phyloP scores from a whole-genome alignment of 1,139 yeast genomes.

The Yamadazyma pseudoaaseri region DNA sequence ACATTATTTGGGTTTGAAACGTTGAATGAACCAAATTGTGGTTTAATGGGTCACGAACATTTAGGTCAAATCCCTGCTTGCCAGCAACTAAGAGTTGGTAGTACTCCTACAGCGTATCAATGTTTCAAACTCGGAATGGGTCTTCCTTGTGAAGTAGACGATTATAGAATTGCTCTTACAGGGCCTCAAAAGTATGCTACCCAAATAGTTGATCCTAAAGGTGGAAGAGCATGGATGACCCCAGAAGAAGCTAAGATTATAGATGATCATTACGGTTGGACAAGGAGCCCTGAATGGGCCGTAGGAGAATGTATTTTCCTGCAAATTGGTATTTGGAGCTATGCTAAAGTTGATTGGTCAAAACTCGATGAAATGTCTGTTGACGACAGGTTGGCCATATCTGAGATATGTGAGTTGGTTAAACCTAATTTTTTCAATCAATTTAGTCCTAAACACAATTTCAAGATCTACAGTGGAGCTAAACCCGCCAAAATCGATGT shows the following conservation, averaged over 20 bases:
- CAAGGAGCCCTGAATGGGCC: constrained; percentile 61
- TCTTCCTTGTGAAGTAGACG: constrained; percentile 59
- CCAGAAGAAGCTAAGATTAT: constrained; percentile 33
- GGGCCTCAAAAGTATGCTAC: constrained; percentile 72
- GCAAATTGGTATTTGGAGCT: constrained; percentile 70
- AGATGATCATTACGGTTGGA: constrained; percentile 71
- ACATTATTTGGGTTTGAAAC: constrained; percentile 77
- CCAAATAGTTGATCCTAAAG: constrained; percentile 61
- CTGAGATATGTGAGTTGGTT: constrained; percentile 25
- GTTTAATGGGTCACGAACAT: constrained; percentile 56
- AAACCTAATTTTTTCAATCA: constrained; percentile 35
- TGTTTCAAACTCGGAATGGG: constrained; percentile 72
- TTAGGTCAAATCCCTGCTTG: constrained; percentile 46
- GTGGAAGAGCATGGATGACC: constrained; percentile 66
- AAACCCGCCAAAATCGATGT: constrained; percentile 42
- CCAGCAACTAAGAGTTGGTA: constrained; percentile 61
- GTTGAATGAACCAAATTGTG: constrained; percentile 81
- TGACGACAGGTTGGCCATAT: constrained; percentile 34
- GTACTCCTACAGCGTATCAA: constrained; percentile 67
- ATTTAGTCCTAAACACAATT: constrained; percentile 21
- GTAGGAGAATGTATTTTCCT: constrained; percentile 80
- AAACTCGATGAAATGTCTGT: constrained; percentile 18
- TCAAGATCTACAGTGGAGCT: constrained; percentile 20
- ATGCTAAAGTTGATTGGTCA: constrained; percentile 32
- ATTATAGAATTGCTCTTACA: constrained; percentile 61